Evolutionary conservation across 2,329 filamentous ascomycete species (phyloP).

Genomic region (Colletotrichum caudatum): DNA sequence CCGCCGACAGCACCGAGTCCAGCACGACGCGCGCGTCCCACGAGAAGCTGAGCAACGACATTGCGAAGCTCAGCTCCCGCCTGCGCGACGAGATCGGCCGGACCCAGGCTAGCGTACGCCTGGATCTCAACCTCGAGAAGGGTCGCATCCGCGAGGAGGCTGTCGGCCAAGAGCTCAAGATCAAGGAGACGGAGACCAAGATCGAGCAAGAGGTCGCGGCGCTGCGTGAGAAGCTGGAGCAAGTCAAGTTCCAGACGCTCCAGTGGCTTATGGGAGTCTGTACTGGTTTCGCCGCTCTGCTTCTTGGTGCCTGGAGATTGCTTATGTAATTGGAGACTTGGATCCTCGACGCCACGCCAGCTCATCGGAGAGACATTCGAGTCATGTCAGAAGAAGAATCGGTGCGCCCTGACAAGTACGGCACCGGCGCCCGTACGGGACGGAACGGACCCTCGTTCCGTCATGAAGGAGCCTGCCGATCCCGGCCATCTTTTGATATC

Average conservation of each 20-base stretch:
- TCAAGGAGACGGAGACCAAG: slow-evolving; percentile 98
- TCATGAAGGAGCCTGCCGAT: neutral
- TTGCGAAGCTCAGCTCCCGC: slow-evolving; percentile 90
- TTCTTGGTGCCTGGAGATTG: slow-evolving; percentile 77
- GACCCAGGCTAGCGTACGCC: slow-evolving; percentile 90
- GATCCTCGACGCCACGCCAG: too few species aligned
- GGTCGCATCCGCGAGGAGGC: slow-evolving; percentile 96
- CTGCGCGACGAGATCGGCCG: slow-evolving; percentile 93
- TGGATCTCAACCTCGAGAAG: slow-evolving; percentile 97
- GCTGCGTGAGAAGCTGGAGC: slow-evolving; percentile 90
- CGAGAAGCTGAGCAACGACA: slow-evolving; percentile 92
- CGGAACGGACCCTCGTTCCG: neutral
- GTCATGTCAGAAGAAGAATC: neutral
- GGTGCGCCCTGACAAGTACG: neutral
- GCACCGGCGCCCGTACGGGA: neutral
- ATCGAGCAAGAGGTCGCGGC: slow-evolving; percentile 98
- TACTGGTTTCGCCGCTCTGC: slow-evolving; percentile 74
- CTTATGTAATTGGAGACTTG: slow-evolving; percentile 66
- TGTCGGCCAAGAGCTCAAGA: slow-evolving; percentile 95
- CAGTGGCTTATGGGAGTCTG: slow-evolving; percentile 96
- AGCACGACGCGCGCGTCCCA: slow-evolving; percentile 90
- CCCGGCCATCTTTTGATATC: neutral
- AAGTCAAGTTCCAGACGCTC: slow-evolving; percentile 96
- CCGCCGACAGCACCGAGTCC: slow-evolving; percentile 90
- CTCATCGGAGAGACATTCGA: neutral